Base-by-base conservation (phyloP, 805 yeast genomes). In the Metschnikowia orientalis region DNA sequence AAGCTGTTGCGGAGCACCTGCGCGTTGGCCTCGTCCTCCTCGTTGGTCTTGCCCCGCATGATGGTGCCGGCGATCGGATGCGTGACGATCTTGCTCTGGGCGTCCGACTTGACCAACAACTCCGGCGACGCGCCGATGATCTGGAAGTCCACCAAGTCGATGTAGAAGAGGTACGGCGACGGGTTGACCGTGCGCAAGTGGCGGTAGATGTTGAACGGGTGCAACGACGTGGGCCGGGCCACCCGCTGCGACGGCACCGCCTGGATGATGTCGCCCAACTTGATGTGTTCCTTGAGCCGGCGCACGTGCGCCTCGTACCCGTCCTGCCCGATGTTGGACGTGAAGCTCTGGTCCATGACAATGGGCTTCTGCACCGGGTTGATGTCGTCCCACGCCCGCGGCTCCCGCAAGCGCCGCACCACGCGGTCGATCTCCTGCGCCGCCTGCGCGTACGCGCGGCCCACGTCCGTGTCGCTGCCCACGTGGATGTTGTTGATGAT, bases 61-160 rank as follows among this genome's bases (percentile, higher is more conserved):
- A 92, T 82, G 3, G 98, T 92, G 32, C 99, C 99, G 1, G 99
- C 99, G 54, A 92, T 92, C 13, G 98, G 99, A 58, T 92, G 97
- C 2, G 97, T 92, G 32, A 90, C 71, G 12, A 92, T 76, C 48
- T 84, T 78, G 42, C 81, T 77, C 21, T 80, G 69, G 15, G 46
- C 41, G 46, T 88, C 96, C 5, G 87, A 68, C 58, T 87, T 85
- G 35, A 90, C 97, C 37, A 92, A 68, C 35, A 90, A 63, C 57
- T 92, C 98, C 2, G 99, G 99, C 8, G 96, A 87, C 0, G 99
- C 99, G 29, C 99, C 98, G 35, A 92, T 90, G 29, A 92, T 74
- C 58, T 89, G 96, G 68, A 90, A 92, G 47, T 87, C 96, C 38
- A 84, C 56, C 51, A 85, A 82, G 56, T 92, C 97, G 45, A 92